phyloP scores from a whole-genome alignment of 2,329 filamentous ascomycete genomes.

The Aspergillus candidus region DNA sequence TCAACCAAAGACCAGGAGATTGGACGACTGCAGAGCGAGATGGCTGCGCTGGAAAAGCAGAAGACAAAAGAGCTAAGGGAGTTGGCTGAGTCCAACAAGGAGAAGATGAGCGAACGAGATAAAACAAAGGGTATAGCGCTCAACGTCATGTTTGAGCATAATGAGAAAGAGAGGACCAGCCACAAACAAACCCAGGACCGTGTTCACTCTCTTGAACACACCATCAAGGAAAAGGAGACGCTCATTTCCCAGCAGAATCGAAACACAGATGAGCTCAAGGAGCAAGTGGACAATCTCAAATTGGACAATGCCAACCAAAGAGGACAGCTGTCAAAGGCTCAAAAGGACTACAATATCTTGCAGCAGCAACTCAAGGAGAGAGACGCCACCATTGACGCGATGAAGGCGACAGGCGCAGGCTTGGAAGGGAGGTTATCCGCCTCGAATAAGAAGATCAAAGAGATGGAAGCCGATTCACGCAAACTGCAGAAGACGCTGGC shows the following conservation, averaged over 20 bases:
- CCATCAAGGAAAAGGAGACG: neutral
- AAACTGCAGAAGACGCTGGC: neutral
- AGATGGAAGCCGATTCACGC: neutral
- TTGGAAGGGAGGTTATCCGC: neutral
- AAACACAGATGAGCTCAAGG: neutral
- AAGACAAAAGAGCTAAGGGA: neutral
- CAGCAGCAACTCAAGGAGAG: neutral
- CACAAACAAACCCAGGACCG: neutral
- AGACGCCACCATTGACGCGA: neutral
- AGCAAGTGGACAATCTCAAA: neutral
- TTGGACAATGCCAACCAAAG: neutral
- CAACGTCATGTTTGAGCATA: neutral
- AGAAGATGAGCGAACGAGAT: neutral
- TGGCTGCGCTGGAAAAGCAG: neutral
- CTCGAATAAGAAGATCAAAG: neutral
- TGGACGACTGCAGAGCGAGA: neutral
- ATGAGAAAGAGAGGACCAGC: neutral
- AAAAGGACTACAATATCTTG: neutral
- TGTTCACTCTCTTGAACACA: neutral
- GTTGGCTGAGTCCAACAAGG: neutral
- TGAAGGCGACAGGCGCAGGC: neutral
- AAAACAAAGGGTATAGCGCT: neutral
- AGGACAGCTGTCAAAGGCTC: neutral
- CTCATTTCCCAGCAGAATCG: neutral
- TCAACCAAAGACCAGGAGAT: neutral